Evolutionary conservation across 495 filamentous ascomycete species (phyloP), one percentile per base, ranked within the genome.

Genomic region (Jackrogersella minutella): DNA sequence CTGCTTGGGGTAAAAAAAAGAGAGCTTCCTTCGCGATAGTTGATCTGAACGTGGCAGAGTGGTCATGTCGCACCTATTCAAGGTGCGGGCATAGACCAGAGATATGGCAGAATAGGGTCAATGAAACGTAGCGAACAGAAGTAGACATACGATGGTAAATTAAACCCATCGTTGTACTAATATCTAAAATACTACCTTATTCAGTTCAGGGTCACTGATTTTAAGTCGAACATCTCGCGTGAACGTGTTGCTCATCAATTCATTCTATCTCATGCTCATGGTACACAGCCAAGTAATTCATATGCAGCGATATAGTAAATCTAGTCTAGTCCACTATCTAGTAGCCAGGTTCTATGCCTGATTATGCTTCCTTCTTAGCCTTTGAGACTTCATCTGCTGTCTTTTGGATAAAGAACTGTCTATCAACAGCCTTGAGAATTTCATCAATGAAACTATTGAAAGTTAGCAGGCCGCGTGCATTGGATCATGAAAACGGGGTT

Each of bases 371-470:
- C 70, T 84, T 84, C 76, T 82, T 82, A 6, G 64, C 66, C 69
- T 78, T 74, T 5, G 68, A 40, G 39, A 57, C 56, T 28, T 64
- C 51, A n/a, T 46, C 59, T 2, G 68, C 55, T 22, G 69, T 73
- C 52, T 60, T 79, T 46, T 81, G 74, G n/a, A 82, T 75, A 64
- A 84, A 84, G 59, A 80, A 80, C 46, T 81, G 81, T 68, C 95
- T 84, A 79, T 99, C 95, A 1, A 88, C 69, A 30, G 89, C 84
- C 78, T 99, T 99, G 51, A 99, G 85, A 13, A 82, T 77, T 76
- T 99, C 95, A 65, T 99, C 95, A 70, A 99, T 93, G 57, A 93
- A 59, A 71, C 93, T 97, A 72, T 4, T 39, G 11, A 7, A 47
- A 7, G 74, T 87, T 80, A 85, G 81, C 68, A 60, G 59, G 44